Conservation (phyloP, 305 asterid genomes). For the Fraxinus baroniana region DNA sequence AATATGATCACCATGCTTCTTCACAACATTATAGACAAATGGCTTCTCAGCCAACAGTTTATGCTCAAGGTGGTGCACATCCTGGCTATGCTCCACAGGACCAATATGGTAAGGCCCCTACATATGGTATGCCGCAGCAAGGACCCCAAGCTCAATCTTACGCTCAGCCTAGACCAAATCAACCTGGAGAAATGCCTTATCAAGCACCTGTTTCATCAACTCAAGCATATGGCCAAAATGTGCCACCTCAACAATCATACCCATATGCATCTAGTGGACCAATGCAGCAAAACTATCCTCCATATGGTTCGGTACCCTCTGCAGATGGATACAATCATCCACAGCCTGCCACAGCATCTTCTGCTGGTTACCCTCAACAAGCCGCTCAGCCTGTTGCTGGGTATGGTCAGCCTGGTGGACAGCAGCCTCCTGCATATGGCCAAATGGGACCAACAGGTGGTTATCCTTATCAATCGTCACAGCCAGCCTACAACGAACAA, state of each 20-base stretch:
- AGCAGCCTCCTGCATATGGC: conserved; percentile 59
- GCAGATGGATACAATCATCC: conserved; percentile 64
- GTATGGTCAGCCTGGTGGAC: conserved; percentile 63
- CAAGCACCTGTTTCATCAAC: conserved; percentile 55
- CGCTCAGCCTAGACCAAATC: conserved; percentile 71
- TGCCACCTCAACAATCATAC: conserved; percentile 68
- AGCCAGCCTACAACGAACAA: conserved; percentile 72
- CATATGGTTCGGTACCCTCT: conserved; percentile 56
- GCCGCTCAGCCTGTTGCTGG: conserved; percentile 64
- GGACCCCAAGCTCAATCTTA: conserved; percentile 64
- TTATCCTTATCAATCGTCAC: conserved; percentile 71
- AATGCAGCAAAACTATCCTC: conserved; percentile 65
- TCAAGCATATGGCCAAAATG: conserved; percentile 59
- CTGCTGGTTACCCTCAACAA: conserved; percentile 67
- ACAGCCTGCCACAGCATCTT: conserved; percentile 50
- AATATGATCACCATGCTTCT: conserved; percentile 60
- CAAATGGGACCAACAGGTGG: conserved; percentile 59
- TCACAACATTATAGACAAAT: conserved; percentile 68
- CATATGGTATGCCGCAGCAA: conserved; percentile 63
- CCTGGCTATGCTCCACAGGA: conserved; percentile 73
- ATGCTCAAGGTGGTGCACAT: conserved; percentile 58
- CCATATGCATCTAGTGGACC: conserved; percentile 62
- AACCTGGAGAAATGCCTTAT: conserved; percentile 68
- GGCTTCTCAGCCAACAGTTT: conserved; percentile 72
- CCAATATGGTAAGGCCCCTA: conserved; percentile 69